phyloP scores from a whole-genome alignment of 2,329 filamentous ascomycete genomes.

The Phyllosticta capitalensis region DNA sequence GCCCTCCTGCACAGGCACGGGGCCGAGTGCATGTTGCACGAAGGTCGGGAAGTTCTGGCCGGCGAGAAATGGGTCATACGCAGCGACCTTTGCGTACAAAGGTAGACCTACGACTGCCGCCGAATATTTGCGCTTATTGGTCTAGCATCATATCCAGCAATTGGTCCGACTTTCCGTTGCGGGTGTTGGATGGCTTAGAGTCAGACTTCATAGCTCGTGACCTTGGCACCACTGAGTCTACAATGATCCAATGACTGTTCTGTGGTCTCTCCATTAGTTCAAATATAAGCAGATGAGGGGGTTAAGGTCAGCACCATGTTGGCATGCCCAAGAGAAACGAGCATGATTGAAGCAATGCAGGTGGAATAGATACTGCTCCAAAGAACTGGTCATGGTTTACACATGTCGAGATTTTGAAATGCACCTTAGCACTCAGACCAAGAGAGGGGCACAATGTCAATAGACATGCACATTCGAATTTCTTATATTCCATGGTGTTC shows the following conservation, averaged over 20 bases:
- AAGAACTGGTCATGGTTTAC: background rate
- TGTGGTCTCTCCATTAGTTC: too few species aligned
- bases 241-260: too few species aligned
- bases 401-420: background rate
- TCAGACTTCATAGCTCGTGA: too few species aligned
- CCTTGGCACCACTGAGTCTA: too few species aligned
- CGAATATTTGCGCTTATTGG: background rate
- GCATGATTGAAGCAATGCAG: too few species aligned
- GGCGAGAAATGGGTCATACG: constrained; percentile 90
- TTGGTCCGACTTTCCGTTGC: too few species aligned
- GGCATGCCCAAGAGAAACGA: too few species aligned
- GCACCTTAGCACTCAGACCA: background rate
- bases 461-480: background rate
- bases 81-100: constrained; percentile 65
- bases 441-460: background rate
- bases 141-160: background rate
- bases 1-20: constrained; percentile 82
- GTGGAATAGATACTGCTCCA: too few species aligned
- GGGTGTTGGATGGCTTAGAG: too few species aligned
- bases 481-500: background rate
- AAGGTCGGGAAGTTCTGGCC: constrained; percentile 65
- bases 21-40: constrained; percentile 79
- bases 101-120: constrained; percentile 24
- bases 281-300: too few species aligned
- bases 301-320: too few species aligned